Evolutionary conservation across 495 filamentous ascomycete genomes (phyloP), one percentile per base, ranked within the genome.

Genomic region (Aspergillus leporis): DNA sequence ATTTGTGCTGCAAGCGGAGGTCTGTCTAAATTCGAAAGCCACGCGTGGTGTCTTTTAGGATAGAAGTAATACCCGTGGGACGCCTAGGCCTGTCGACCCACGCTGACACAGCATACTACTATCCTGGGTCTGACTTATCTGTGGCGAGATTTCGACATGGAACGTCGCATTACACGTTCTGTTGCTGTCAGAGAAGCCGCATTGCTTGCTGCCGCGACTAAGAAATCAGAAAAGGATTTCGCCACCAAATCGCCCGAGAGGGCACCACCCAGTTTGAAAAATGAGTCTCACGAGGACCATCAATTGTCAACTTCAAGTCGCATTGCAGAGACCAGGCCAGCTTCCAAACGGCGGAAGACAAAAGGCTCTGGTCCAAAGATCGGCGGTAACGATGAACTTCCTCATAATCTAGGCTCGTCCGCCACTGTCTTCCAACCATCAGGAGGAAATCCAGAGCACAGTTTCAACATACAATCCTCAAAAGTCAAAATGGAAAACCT

Each of bases 341-440:
- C 58, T 16, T 31, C 53, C 2, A 61, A 56, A 23, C 70, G 63
- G 50, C 63, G 67, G 16, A 72, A 70, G 40, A 65, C 50, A 53
- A 50, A 38, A 23, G 47, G 21, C 12, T 23, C 50, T 54, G 53
- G 45, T 8, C 51, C 61, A n/a, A 63, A 59, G 23, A 14, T 54
- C 1, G 59, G 63, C 18, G 54, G 56, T 34, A 41, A 58, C 16
- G 56, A 70, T 55, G 73, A 75, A 57, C 73, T 81, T n/a, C 77
- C 77, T 28, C 77, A 81, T 55, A 79, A 79, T 25, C 66, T 79
- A 30, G 77, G 76, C 22, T 60, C 58, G 21, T 13, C 45, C 9
- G 43, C 53, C 12, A 32, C 10, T 28, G 14, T 30, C 7, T 28
- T 18, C 12, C 31, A 55, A 21, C 1, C 38, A 13, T 3, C 34